Conservation (phyloP, 495 filamentous ascomycete species). For the Xylaria intraflava region DNA sequence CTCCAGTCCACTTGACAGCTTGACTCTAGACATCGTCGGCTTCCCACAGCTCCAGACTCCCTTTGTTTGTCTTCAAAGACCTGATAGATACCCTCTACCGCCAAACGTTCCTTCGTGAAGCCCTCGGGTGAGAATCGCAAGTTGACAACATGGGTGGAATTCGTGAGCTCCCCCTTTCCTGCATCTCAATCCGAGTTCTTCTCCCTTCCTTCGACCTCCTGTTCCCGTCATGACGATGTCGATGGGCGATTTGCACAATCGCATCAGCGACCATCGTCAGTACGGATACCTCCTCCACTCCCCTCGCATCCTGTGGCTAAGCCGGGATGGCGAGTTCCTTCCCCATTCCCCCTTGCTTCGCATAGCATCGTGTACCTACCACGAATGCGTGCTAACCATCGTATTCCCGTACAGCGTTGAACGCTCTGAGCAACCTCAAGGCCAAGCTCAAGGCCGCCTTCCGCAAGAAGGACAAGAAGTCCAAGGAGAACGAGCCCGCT, state of each 20-base stretch:
- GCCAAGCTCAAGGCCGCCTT: constrained; percentile 53
- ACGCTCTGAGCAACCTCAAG: constrained; percentile 31
- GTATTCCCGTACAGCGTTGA: constrained; percentile 22
- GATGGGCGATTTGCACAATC: not conserved
- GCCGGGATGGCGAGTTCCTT: not conserved
- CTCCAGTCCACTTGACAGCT: not conserved
- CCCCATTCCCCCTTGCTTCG: not conserved
- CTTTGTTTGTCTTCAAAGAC: not conserved
- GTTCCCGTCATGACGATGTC: not conserved
- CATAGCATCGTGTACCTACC: constrained; percentile 2
- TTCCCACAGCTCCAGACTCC: not conserved
- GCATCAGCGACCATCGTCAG: not conserved
- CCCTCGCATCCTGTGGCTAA: not conserved
- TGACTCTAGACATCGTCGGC: not conserved
- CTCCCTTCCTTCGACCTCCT: not conserved
- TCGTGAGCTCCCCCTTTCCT: constrained; percentile 5
- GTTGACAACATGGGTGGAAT: constrained; percentile 5
- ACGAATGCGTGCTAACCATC: constrained; percentile 15
- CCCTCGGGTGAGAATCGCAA: not conserved
- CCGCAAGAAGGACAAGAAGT: constrained; percentile 29
- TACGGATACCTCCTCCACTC: not conserved
- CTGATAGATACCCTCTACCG: not conserved
- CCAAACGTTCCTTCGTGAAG: not conserved
- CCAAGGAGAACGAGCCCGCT: constrained; percentile 22
- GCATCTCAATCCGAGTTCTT: not conserved